Base-by-base conservation (phyloP, 768 basidiomycete species). In the Xerocomellus dryophilus region DNA sequence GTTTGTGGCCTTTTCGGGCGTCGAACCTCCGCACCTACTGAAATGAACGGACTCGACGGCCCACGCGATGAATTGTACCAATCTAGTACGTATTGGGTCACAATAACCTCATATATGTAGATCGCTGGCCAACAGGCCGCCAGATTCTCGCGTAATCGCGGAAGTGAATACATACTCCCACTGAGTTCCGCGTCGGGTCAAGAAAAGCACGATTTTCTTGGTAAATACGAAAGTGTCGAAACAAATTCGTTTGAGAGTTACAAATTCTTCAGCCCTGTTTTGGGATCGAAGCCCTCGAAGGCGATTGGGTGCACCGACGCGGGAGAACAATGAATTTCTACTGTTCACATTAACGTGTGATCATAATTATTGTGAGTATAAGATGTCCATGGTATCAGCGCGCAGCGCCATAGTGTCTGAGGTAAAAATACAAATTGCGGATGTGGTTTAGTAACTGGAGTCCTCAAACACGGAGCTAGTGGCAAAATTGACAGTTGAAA, bases 21-120 rank as follows among this genome's bases (percentile, higher is more conserved):
- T 63, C 56, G 52, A 63, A 71, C 57, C 55, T 47, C 69, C 69
- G 62, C 69, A 60, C 40, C 17, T 8, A 38, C 53, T 25, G 54
- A 61, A 52, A 67, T 60, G 69, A 69, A 65, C 62, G 67, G 64
- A 60, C 61, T 47, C 43, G 31, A 54, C 56, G 58, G 58, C 50
- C 53, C 51, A 57, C 40, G 61, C 62, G 55, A 56, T 59, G 53
- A 45, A 53, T 56, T 34, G 54, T 43, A 54, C 52, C 17, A 51
- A 29, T 32, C 29, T 29, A 36, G 54, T 67, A 62, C 55, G 58
- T 59, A 56, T 59, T 60, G 46, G 48, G 42, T 40, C 54, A 58
- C 56, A 51, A 41, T 50, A 51, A 43, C 62, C 58, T 59, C 57
- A 31, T 61, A 58, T 58, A 58, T 56, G 63, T 62, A 65, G 62